A percentile compares a stretch with the other conserved stretches of the same genome.
Conservation (phyloP, 768 basidiomycete species). For the Mycena belliarum region DNA sequence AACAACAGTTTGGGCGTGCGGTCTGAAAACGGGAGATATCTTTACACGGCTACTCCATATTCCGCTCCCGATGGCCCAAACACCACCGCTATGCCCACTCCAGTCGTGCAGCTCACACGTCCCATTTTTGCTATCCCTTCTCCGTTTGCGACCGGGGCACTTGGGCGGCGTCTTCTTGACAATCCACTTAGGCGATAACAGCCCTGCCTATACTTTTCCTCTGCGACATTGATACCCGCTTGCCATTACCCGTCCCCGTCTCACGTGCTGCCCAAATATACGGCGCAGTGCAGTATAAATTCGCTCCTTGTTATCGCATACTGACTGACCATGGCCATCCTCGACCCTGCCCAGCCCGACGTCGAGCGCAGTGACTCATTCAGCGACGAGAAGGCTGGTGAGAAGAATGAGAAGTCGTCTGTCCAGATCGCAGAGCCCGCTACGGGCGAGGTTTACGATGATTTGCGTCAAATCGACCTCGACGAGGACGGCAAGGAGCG, state of each 20-base stretch:
- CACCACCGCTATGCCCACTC: too few species aligned
- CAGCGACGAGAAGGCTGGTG: conserved; percentile 8
- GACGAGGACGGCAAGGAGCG: conserved; percentile 50
- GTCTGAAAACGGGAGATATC: too few species aligned
- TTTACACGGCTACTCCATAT: too few species aligned
- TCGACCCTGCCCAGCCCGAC: conserved; percentile 1
- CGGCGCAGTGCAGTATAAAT: too few species aligned
- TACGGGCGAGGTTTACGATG: conserved; percentile 23
- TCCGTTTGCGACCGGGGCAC: too few species aligned
- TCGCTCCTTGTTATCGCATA: neutral
- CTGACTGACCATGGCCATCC: neutral
- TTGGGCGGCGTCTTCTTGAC: too few species aligned
- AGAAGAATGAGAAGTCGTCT: conserved; percentile 10
- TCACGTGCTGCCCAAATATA: neutral
- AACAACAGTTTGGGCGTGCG: too few species aligned
- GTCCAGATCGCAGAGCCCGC: conserved; percentile 6
- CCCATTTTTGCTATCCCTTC: too few species aligned
- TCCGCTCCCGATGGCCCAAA: too few species aligned
- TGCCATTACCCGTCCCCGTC: neutral
- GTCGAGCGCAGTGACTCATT: neutral
- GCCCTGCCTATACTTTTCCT: neutral
- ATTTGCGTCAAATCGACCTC: conserved; percentile 37
- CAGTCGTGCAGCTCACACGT: too few species aligned
- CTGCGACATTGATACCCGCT: neutral
- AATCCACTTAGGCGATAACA: neutral